These are phyloP conservation scores for Withania somnifera DNA, from an alignment of 305 asterid species.

Conservation along the genomic window DNA sequence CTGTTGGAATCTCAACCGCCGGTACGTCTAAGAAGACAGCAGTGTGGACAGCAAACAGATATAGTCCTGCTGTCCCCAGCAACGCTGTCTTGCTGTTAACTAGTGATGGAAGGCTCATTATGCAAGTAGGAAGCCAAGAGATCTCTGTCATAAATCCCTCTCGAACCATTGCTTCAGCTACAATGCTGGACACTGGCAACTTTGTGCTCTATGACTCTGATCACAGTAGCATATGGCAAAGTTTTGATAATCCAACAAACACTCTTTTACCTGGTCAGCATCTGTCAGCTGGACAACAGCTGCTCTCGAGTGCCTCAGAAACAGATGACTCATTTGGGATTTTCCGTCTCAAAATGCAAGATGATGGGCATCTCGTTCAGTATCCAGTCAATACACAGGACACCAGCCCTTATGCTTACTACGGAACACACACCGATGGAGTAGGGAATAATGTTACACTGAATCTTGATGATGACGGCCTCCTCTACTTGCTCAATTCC, in stretches of 20 bases:
- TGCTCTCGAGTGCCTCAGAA: constrained; percentile 14
- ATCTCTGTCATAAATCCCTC: not conserved
- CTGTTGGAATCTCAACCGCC: constrained; percentile 4
- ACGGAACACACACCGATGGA: accelerated
- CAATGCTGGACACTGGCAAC: constrained; percentile 24
- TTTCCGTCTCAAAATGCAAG: constrained; percentile 23
- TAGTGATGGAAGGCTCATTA: constrained; percentile 18
- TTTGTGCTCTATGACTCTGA: constrained; percentile 19
- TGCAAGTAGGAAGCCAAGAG: constrained; percentile 3
- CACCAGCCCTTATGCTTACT: not conserved
- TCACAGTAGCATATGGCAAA: constrained; percentile 13
- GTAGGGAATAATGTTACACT: constrained; percentile 17
- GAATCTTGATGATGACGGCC: constrained; percentile 21
- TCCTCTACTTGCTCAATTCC: constrained; percentile 22
- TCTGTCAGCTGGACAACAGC: not conserved
- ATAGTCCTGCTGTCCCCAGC: not conserved
- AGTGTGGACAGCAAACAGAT: constrained; percentile 14
- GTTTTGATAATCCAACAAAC: constrained; percentile 23
- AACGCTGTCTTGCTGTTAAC: constrained; percentile 6
- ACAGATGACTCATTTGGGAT: constrained; percentile 6
- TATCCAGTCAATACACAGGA: constrained; percentile 10
- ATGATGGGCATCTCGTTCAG: constrained; percentile 26
- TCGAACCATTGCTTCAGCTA: constrained; percentile 8
- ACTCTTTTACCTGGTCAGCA: constrained; percentile 8
- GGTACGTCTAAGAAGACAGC: not conserved